Evolutionary conservation across 805 yeast species (phyloP).

Genomic region (Monosporozyma siamensis): DNA sequence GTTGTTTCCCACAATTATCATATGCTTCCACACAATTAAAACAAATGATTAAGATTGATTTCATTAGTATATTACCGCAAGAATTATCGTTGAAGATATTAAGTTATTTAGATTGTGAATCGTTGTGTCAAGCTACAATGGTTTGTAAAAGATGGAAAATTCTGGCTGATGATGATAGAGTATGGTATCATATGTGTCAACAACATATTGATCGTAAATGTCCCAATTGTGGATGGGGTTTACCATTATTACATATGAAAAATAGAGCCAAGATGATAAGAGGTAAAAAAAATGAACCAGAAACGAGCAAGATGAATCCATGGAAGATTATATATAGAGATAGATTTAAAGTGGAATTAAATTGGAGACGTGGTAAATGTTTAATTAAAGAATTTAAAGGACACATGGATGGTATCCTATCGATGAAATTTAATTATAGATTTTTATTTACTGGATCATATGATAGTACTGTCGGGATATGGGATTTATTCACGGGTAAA

Average conservation of each 20-base stretch:
- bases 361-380: constrained; percentile 85
- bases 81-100: constrained; percentile 79
- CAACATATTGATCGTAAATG: constrained; percentile 97
- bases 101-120: constrained; percentile 83
- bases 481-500: constrained; percentile 80
- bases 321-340: constrained; percentile 95
- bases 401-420: constrained; percentile 81
- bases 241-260: constrained; percentile 87
- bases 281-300: constrained; percentile 7
- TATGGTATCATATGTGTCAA: constrained; percentile 97
- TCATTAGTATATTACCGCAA: constrained; percentile 72
- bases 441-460: constrained; percentile 84
- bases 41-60: constrained; percentile 77
- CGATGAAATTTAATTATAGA: constrained; percentile 75
- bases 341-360: constrained; percentile 80
- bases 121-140: constrained; percentile 90
- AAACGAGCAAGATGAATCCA: constrained; percentile 40
- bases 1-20: constrained; percentile 94
- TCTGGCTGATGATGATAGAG: constrained; percentile 91
- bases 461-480: constrained; percentile 83
- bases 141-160: constrained; percentile 81
- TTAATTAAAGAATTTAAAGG: constrained; percentile 58
- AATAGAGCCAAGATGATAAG: constrained; percentile 37
- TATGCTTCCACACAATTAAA: constrained; percentile 72
- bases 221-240: constrained; percentile 98